Evolutionary conservation across 202 grass and related monocot genomes (phyloP), one percentile per base, ranked within the genome.

Genomic region (Miscanthus sacchariflorus): DNA sequence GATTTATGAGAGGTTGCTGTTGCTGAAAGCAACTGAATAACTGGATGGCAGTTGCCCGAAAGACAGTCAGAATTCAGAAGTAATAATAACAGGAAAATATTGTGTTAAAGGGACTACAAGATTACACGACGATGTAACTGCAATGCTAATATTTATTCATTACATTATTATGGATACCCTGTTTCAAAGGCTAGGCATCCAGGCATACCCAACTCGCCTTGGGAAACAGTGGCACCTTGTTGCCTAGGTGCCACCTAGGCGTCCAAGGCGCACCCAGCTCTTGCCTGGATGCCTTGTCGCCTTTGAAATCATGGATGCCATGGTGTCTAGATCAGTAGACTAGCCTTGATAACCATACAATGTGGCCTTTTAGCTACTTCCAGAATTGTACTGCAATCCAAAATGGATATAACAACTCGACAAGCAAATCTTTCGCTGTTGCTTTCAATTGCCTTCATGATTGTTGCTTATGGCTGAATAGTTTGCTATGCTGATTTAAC

Each of bases 311-410:
- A 58, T 46, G 17, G 48, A 19, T 61, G 64, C 7, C 59, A 21
- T 36, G 78, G 9, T 88, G 86, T 44, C 59, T 82, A 75, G 27
- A 88, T n/a, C 35, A 82, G n/a, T 81, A 75, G 19, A 76, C n/a
- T 24, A 76, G 33, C 15, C 35, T 21, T 54, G 7, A 68, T 76
- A 54, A 30, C 9, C 39, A 28, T 74, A 67, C 25, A 78, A 12
- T 36, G 18, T 6, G 82, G 3, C 27, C 7, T 21, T 50, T 17
- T 30, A 70, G 24, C 64, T 46, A 24, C 14, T 42, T 77, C 45
- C 64, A 6, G 46, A 61, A 61, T 72, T 56, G 18, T 35, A 80
- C 42, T 64, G 19, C 14, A 78, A 64, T 78, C 40, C 50, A 46
- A 42, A 78, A 65, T 49, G 40, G n/a, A 38, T 78, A 25, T 73